phyloP scores from a whole-genome alignment of 176 grass and related monocot genomes.

The Aechmea fasciata region DNA sequence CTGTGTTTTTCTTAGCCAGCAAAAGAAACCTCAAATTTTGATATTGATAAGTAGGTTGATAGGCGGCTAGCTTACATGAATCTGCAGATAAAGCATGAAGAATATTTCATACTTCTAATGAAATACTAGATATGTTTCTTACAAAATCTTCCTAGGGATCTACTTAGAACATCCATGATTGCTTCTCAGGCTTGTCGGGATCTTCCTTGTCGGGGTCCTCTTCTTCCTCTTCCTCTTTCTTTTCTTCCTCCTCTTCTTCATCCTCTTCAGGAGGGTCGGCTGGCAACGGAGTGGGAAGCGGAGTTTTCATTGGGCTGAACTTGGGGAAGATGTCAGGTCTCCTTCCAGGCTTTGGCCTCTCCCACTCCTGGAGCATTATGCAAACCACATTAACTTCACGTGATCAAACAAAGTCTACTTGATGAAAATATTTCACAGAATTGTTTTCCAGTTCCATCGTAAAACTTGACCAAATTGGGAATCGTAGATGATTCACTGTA shows the following conservation, averaged over 20 bases:
- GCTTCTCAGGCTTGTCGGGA: constrained; percentile 31
- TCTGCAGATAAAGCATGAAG: too few species aligned
- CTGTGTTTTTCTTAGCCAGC: too few species aligned
- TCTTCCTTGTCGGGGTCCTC: constrained; percentile 65
- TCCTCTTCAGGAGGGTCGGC: constrained; percentile 65
- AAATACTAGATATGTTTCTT: not conserved
- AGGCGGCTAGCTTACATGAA: too few species aligned
- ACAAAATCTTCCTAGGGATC: not conserved
- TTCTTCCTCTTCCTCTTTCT: constrained; percentile 33
- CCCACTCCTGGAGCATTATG: constrained; percentile 50
- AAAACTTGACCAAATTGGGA: too few species aligned
- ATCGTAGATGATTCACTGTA: too few species aligned
- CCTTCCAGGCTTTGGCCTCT: constrained; percentile 62
- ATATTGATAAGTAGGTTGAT: too few species aligned
- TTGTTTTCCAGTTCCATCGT: too few species aligned
- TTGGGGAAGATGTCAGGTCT: constrained; percentile 77
- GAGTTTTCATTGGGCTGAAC: constrained; percentile 85
- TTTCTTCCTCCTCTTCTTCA: constrained; percentile 66
- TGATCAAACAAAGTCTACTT: not conserved
- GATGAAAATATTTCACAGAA: not conserved
- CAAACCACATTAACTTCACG: constrained; percentile 7
- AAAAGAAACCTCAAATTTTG: too few species aligned
- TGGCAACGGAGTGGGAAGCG: constrained; percentile 55
- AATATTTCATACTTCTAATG: too few species aligned
- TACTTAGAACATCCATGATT: not conserved